phyloP scores from a whole-genome alignment of 495 filamentous ascomycete species.

The Amniculicola lignicola region DNA sequence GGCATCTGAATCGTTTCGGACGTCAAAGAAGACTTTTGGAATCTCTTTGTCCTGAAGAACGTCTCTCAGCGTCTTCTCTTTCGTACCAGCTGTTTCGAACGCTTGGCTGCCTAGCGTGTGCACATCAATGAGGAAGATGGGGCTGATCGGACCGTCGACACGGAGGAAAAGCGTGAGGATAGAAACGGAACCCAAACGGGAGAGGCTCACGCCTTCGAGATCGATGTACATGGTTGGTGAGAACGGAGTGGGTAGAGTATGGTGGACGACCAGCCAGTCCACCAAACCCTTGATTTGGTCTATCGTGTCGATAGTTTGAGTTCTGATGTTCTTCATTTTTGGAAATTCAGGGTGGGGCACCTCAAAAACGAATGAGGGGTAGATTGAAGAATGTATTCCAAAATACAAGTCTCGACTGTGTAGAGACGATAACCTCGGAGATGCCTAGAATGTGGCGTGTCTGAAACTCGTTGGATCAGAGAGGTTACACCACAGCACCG shows the following conservation, averaged over 20 bases:
- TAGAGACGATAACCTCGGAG: neutral
- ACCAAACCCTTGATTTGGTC: conserved; percentile 32
- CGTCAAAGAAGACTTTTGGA: conserved; percentile 55
- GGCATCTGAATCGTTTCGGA: conserved; percentile 58
- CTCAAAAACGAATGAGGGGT: neutral
- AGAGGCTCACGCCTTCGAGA: conserved; percentile 53
- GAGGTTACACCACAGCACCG: neutral
- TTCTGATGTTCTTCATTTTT: conserved; percentile 26
- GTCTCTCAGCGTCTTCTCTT: conserved; percentile 45
- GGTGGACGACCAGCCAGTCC: conserved; percentile 34
- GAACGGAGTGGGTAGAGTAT: conserved; percentile 30
- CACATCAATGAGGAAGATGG: conserved; percentile 53
- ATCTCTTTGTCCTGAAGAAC: conserved; percentile 39
- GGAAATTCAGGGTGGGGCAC: neutral
- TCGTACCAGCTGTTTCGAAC: conserved; percentile 43
- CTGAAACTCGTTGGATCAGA: neutral
- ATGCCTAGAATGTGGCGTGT: neutral
- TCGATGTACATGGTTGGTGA: conserved; percentile 46
- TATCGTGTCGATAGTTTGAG: conserved; percentile 35
- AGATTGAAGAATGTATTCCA: neutral
- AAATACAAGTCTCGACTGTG: neutral
- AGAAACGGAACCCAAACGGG: conserved; percentile 50
- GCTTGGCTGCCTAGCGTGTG: conserved; percentile 45
- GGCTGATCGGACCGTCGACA: conserved; percentile 33
- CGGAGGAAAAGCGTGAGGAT: conserved; percentile 46